A percentile compares a stretch with the other conserved stretches of the same genome.
Evolutionary conservation across 192 early-diverging fungal genomes (phyloP).

Genomic region (Linnemannia elongata): DNA sequence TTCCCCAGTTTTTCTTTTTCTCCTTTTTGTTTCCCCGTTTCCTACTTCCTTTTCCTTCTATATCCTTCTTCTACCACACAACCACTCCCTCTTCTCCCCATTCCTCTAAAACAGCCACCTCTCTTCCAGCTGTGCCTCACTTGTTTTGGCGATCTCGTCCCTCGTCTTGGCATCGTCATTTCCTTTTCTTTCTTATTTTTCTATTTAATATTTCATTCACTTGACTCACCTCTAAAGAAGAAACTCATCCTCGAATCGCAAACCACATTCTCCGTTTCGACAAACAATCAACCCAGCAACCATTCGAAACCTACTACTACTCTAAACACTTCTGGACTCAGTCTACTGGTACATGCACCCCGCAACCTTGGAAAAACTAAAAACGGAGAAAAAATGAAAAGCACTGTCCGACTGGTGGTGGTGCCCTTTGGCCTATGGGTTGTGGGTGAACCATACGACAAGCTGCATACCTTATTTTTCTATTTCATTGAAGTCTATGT

Average conservation of each 20-base stretch:
- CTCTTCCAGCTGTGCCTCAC: neutral
- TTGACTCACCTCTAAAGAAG: no score
- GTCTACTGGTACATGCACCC: neutral
- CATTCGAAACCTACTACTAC: neutral
- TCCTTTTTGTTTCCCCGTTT: neutral
- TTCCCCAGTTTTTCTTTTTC: neutral
- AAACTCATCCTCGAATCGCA: neutral
- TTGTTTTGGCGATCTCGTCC: neutral
- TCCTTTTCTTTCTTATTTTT: neutral
- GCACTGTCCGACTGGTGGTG: neutral
- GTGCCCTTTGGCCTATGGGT: conserved; percentile 4
- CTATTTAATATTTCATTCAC: neutral
- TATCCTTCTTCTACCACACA: neutral
- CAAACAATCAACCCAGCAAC: neutral
- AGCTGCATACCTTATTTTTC: neutral
- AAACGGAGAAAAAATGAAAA: neutral
- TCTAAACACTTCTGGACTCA: neutral
- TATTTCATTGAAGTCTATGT: neutral
- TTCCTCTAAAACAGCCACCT: neutral
- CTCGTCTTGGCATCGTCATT: neutral
- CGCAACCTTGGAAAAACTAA: neutral
- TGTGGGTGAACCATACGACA: neutral
- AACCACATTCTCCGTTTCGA: neutral
- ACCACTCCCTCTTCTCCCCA: neutral
- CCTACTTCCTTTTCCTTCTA: neutral